Evolutionary conservation across 495 filamentous ascomycete genomes (phyloP).

Genomic region (Penicillium pancosmium): DNA sequence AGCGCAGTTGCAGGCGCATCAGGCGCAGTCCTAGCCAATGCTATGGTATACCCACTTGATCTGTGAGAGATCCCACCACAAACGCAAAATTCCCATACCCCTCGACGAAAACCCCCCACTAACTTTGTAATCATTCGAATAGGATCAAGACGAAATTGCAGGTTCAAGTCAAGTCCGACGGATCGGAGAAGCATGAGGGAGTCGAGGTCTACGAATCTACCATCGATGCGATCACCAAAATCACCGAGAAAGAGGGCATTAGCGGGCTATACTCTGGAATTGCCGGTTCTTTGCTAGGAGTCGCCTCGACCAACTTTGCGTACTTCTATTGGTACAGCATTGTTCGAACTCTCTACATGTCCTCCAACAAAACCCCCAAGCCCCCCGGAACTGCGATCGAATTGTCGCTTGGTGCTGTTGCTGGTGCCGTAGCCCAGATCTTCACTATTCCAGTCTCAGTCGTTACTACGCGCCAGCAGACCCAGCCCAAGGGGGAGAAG

Average conservation of each 20-base stretch:
- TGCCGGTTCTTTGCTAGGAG: slow-evolving; percentile 80
- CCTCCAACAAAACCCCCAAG: slow-evolving; percentile 59
- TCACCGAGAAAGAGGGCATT: slow-evolving; percentile 79
- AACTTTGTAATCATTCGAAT: not conserved
- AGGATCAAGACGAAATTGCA: slow-evolving; percentile 97
- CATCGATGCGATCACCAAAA: slow-evolving; percentile 84
- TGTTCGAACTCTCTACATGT: slow-evolving; percentile 80
- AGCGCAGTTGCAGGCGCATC: slow-evolving; percentile 90
- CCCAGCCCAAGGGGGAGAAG: slow-evolving; percentile 77
- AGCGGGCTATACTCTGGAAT: slow-evolving; percentile 88
- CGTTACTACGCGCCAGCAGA: slow-evolving; percentile 94
- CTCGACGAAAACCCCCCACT: not conserved
- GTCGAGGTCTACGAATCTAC: slow-evolving; percentile 80
- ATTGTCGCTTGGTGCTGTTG: slow-evolving; percentile 81
- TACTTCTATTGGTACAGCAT: slow-evolving; percentile 99
- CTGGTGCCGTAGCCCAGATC: slow-evolving; percentile 89
- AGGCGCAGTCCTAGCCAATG: slow-evolving; percentile 92
- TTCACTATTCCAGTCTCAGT: slow-evolving; percentile 97
- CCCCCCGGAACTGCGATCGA: slow-evolving; percentile 83
- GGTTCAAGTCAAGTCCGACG: slow-evolving; percentile 77
- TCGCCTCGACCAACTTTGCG: slow-evolving; percentile 97
- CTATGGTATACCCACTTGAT: slow-evolving; percentile 94
- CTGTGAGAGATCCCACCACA: slow-evolving; percentile 58
- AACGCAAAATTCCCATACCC: too few relatives aligned
- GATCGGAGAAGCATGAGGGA: slow-evolving; percentile 40